These are phyloP conservation scores for Zymoseptoria brevis DNA, from an alignment of 2,329 filamentous ascomycete species.

Conservation along the genomic window DNA sequence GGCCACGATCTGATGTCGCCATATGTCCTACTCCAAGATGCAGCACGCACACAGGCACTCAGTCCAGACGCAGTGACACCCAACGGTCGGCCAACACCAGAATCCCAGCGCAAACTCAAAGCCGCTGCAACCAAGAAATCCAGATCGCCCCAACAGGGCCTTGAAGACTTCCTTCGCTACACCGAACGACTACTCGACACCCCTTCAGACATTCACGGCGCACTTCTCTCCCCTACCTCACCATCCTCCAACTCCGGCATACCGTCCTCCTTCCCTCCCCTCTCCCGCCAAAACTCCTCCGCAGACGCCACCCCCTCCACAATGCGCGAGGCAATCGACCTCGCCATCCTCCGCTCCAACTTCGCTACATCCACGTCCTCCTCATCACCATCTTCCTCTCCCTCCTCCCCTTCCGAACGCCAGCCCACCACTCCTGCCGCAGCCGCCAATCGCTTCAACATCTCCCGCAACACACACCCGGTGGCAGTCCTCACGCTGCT, in stretches of 20 bases:
- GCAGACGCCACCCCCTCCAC: slow-evolving; percentile 44
- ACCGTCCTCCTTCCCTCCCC: slow-evolving; percentile 46
- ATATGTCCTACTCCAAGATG: slow-evolving; percentile 79
- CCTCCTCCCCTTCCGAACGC: background rate
- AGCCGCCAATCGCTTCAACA: slow-evolving; percentile 89
- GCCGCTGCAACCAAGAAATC: slow-evolving; percentile 30
- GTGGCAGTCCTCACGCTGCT: slow-evolving; percentile 86
- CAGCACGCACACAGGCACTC: slow-evolving; percentile 51
- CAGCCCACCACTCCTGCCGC: slow-evolving; percentile 34
- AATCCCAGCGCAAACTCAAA: slow-evolving; percentile 5
- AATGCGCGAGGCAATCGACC: slow-evolving; percentile 79
- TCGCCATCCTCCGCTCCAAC: slow-evolving; percentile 73
- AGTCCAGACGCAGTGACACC: slow-evolving; percentile 10
- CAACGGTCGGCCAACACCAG: slow-evolving; percentile 11
- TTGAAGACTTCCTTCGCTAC: slow-evolving; percentile 65
- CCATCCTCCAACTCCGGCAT: slow-evolving; percentile 37
- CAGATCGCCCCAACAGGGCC: slow-evolving; percentile 21
- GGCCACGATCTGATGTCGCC: slow-evolving; percentile 92
- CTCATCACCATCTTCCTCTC: slow-evolving; percentile 1
- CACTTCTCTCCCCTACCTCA: slow-evolving; percentile 65
- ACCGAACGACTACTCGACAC: slow-evolving; percentile 65
- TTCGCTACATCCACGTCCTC: slow-evolving; percentile 49
- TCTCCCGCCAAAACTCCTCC: slow-evolving; percentile 32
- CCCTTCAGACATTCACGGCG: slow-evolving; percentile 46
- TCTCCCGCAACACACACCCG: slow-evolving; percentile 82